Conservation (phyloP, 2,329 filamentous ascomycete species). For the Pochonia chlamydosporia region DNA sequence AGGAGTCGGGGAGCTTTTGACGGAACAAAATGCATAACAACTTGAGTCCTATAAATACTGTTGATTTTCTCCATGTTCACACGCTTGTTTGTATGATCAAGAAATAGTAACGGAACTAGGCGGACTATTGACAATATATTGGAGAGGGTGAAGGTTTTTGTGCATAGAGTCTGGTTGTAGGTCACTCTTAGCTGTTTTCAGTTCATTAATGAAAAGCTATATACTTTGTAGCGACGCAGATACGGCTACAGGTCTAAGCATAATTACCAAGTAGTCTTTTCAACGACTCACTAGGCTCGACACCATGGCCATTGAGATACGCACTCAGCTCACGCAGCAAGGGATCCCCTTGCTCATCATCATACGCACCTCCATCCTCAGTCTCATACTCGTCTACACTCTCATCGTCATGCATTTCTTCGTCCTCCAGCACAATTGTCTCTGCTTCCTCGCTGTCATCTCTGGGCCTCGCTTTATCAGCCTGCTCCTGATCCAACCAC, state of each 20-base stretch:
- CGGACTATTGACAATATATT: too few species aligned
- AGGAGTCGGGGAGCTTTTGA: conserved; percentile 10
- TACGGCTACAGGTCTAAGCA: background rate
- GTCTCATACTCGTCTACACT: conserved; percentile 3
- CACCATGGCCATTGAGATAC: background rate
- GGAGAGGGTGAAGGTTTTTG: too few species aligned
- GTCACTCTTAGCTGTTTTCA: too few species aligned
- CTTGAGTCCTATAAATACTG: background rate
- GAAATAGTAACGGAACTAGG: too few species aligned
- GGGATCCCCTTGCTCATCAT: background rate
- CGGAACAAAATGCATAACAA: background rate
- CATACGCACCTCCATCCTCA: conserved; percentile 4
- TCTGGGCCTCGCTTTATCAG: background rate
- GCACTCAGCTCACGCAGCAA: conserved; percentile 1
- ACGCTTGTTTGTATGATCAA: too few species aligned
- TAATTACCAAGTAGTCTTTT: background rate
- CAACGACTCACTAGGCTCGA: background rate
- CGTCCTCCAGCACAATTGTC: conserved; percentile 4
- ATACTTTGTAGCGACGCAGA: too few species aligned
- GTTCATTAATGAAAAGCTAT: too few species aligned
- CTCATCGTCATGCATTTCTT: conserved; percentile 8
- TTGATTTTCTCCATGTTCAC: background rate
- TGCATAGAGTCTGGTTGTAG: too few species aligned
- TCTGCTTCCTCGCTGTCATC: conserved; percentile 11
- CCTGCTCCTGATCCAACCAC: conserved; percentile 15